These are phyloP conservation scores for Teratosphaeria nubilosa DNA, from an alignment of 2,329 filamentous ascomycete species.

Conservation along the genomic window DNA sequence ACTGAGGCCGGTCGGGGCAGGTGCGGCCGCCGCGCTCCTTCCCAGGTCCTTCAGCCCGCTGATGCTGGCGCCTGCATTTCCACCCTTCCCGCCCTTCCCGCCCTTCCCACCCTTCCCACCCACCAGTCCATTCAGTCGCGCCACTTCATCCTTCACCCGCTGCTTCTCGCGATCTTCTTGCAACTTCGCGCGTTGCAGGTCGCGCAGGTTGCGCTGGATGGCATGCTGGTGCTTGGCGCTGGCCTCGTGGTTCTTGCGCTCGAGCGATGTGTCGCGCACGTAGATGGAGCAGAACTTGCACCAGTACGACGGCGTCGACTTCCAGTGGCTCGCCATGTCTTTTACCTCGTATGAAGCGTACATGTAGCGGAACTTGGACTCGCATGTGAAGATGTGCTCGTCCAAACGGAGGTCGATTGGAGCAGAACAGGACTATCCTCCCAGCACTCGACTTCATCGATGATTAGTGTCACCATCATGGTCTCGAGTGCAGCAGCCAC, in stretches of 20 bases:
- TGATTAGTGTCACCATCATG: too few species aligned
- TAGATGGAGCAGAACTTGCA: slow-evolving; percentile 92
- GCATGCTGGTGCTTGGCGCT: slow-evolving; percentile 42
- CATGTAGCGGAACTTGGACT: background rate
- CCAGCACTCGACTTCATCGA: too few species aligned
- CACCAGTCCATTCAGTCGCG: slow-evolving; percentile 71
- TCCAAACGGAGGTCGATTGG: too few species aligned
- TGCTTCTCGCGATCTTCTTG: slow-evolving; percentile 72
- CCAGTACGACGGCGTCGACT: slow-evolving; percentile 94
- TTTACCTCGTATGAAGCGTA: background rate
- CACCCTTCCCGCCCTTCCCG: slow-evolving; percentile 10
- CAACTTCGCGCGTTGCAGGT: slow-evolving; percentile 78
- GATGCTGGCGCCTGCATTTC: slow-evolving; percentile 19
- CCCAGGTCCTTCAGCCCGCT: slow-evolving; percentile 7
- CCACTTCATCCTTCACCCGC: slow-evolving; percentile 72
- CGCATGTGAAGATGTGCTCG: background rate
- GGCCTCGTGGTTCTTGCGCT: slow-evolving; percentile 47
- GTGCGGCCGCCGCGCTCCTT: slow-evolving; percentile 17
- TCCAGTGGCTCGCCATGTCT: slow-evolving; percentile 88
- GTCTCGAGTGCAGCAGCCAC: too few species aligned
- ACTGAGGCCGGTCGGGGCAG: slow-evolving; percentile 26
- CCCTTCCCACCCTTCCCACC: slow-evolving; percentile 9
- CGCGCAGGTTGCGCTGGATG: slow-evolving; percentile 81
- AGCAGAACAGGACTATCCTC: too few species aligned
- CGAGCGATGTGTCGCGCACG: slow-evolving; percentile 85